A percentile compares a stretch with the other conserved stretches of the same genome.
Conservation (phyloP, 2,329 filamentous ascomycete species). For the Gnomoniopsis smithogilvyi region DNA sequence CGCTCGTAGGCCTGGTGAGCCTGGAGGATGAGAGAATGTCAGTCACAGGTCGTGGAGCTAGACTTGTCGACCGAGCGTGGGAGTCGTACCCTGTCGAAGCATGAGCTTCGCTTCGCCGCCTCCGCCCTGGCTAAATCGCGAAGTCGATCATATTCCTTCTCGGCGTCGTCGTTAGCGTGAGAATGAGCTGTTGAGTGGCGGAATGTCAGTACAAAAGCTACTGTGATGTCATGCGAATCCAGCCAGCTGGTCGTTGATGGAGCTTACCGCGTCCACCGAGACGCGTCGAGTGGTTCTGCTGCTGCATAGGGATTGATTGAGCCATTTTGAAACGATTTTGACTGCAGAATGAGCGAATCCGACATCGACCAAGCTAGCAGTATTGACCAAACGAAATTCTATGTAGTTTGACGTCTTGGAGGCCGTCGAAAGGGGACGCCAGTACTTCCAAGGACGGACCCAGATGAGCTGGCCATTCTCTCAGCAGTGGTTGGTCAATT, state of each 20-base stretch:
- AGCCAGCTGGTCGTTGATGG: background rate
- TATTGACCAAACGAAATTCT: background rate
- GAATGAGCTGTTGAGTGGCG: slow-evolving; percentile 8
- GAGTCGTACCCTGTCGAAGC: slow-evolving; percentile 65
- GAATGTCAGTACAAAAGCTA: slow-evolving; percentile 12
- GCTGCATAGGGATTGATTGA: slow-evolving; percentile 37
- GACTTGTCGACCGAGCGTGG: background rate
- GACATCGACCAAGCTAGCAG: background rate
- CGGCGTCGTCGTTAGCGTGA: slow-evolving; percentile 57
- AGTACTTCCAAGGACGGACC: slow-evolving; percentile 10
- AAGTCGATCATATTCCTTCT: slow-evolving; percentile 89
- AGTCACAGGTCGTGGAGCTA: background rate
- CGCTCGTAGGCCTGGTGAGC: slow-evolving; percentile 75
- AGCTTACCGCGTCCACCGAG: slow-evolving; percentile 44
- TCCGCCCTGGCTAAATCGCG: slow-evolving; percentile 80
- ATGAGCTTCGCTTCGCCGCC: slow-evolving; percentile 72
- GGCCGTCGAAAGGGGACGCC: background rate
- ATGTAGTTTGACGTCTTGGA: background rate
- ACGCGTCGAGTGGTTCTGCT: slow-evolving; percentile 21
- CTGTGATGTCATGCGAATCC: slow-evolving; percentile 10
- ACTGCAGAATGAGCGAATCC: background rate
- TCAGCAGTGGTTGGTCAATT: slow-evolving; percentile 17
- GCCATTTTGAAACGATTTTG: slow-evolving; percentile 6
- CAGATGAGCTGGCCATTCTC: slow-evolving; percentile 7
- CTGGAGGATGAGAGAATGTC: slow-evolving; percentile 31